Evolutionary conservation across 176 grass and related monocot genomes (phyloP).

Genomic region (Cymbopogon citratus): DNA sequence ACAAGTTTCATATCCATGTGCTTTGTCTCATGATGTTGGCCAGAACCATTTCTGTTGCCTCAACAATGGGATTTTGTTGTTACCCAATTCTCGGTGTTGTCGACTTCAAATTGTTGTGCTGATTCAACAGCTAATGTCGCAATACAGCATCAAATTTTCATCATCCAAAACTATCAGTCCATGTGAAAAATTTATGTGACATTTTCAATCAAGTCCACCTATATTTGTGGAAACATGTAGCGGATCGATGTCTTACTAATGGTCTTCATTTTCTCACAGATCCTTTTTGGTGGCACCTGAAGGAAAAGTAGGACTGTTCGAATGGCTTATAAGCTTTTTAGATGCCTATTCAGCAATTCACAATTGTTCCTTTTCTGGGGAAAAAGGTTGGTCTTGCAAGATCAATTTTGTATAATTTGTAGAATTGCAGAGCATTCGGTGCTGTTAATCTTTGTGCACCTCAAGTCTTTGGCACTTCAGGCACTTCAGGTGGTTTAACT

Average conservation of each 20-base stretch:
- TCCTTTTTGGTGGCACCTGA: conserved; percentile 17
- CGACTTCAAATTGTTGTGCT: background rate
- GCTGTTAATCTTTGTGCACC: conserved; percentile 7
- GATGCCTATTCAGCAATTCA: background rate
- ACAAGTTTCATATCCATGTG: background rate
- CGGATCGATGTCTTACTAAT: background rate
- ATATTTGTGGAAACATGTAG: background rate
- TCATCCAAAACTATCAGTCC: background rate
- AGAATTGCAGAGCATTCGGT: background rate
- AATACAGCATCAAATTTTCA: background rate
- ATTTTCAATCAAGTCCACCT: background rate
- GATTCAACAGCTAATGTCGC: background rate
- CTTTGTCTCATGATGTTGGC: background rate
- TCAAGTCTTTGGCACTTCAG: background rate
- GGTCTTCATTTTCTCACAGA: conserved; percentile 5
- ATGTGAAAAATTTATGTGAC: background rate
- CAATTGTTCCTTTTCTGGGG: background rate
- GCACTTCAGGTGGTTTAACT: background rate
- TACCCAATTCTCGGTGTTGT: background rate
- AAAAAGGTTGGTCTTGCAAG: conserved; percentile 2
- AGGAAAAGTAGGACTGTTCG: background rate
- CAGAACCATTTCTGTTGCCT: background rate
- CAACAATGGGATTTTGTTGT: background rate
- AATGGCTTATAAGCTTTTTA: background rate
- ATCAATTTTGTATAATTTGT: conserved; percentile 23